Conservation (phyloP, 768 basidiomycete species). For the Phanerochaete sordida region DNA sequence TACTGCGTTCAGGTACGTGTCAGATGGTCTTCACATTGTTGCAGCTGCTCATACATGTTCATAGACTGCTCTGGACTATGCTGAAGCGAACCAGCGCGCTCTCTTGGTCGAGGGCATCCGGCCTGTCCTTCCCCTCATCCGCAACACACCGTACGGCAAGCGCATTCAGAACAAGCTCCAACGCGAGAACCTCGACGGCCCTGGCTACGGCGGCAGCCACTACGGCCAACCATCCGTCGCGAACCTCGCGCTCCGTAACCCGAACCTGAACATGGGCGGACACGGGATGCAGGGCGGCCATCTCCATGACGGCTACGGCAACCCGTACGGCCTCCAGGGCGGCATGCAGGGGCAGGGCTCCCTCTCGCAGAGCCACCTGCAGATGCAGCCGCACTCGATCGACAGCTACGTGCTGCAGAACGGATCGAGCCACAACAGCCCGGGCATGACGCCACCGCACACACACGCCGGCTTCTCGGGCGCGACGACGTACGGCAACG, state of each 20-base stretch:
- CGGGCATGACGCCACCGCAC: constrained; percentile 57
- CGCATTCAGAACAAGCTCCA: constrained; percentile 98
- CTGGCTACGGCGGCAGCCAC: constrained; percentile 36
- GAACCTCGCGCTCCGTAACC: constrained; percentile 55
- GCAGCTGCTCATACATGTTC: constrained; percentile 12
- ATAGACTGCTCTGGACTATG: constrained; percentile 96
- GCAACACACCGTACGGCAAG: constrained; percentile 99
- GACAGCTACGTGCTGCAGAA: constrained; percentile 81
- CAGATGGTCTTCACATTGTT: not conserved
- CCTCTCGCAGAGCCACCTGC: constrained; percentile 20
- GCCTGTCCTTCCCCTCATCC: constrained; percentile 96
- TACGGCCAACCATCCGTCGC: constrained; percentile 58
- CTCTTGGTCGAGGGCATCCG: constrained; percentile 96
- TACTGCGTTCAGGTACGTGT: constrained; percentile 82
- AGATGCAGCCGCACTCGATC: constrained; percentile 67
- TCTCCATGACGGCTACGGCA: constrained; percentile 62
- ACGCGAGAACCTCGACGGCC: constrained; percentile 61
- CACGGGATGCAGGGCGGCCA: constrained; percentile 42
- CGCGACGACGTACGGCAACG: constrained; percentile 47
- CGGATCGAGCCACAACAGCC: constrained; percentile 65
- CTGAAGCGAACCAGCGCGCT: constrained; percentile 89
- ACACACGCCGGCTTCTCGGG: constrained; percentile 54
- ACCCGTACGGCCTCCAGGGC: constrained; percentile 55
- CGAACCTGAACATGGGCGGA: constrained; percentile 44
- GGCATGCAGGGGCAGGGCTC: constrained; percentile 50